Percentiles rank a stretch among this genome's conserved stretches.
phyloP scores from a whole-genome alignment of 2,329 filamentous ascomycete genomes.

The Trichoderma sp. region DNA sequence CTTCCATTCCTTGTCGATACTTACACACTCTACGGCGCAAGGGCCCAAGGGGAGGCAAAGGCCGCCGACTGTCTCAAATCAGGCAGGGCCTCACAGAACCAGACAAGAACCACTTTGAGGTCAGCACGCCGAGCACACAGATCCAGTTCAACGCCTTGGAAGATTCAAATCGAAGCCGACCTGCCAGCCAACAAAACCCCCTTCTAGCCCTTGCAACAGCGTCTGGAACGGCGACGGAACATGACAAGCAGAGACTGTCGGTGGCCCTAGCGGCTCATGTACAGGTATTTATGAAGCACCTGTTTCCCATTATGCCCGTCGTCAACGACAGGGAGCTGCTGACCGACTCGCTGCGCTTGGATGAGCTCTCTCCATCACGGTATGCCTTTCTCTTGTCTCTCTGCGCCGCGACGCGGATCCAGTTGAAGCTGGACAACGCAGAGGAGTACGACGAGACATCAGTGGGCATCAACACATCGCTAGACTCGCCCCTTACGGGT shows the following conservation, averaged over 20 bases:
- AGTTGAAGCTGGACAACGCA: slow-evolving; percentile 28
- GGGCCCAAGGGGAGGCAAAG: slow-evolving; percentile 30
- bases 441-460: slow-evolving; percentile 20
- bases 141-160: slow-evolving; percentile 6
- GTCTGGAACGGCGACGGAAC: slow-evolving; percentile 1
- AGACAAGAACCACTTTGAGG: slow-evolving; percentile 22
- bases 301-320: slow-evolving; percentile 35
- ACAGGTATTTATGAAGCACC: slow-evolving; percentile 30
- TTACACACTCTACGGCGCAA: slow-evolving; percentile 31
- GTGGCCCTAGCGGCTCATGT: slow-evolving; percentile 29
- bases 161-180: background rate
- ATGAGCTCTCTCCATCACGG: slow-evolving; percentile 27
- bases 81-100: slow-evolving; percentile 25
- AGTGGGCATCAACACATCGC: slow-evolving; percentile 23
- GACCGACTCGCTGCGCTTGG: slow-evolving; percentile 27
- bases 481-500: slow-evolving; percentile 26
- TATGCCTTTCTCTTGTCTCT: slow-evolving; percentile 31
- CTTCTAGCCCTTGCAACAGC: background rate
- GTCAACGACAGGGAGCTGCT: slow-evolving; percentile 30
- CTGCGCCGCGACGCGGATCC: slow-evolving; percentile 32
- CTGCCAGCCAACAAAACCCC: background rate
- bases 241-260: slow-evolving; percentile 25
- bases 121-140: slow-evolving; percentile 23
- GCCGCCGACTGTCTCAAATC: slow-evolving; percentile 30
- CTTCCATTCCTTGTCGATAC: slow-evolving; percentile 31